phyloP scores from a whole-genome alignment of 352 stramenopile species.

The Pythium angustatum region DNA sequence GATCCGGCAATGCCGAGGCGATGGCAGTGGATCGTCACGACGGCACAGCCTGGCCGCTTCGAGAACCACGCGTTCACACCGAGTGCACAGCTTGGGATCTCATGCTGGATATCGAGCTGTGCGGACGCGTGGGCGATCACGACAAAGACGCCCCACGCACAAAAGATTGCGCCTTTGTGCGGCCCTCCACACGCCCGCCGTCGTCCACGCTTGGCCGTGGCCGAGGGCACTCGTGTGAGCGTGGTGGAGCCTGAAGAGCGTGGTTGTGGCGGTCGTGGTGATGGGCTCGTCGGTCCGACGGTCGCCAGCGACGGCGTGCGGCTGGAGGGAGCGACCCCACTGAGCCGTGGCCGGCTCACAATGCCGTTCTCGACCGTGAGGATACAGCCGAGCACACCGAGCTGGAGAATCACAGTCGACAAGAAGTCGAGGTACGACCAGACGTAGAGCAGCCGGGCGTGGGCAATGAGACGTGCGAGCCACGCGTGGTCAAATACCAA shows the following conservation, averaged over 20 bases:
- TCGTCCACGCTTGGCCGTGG: neutral
- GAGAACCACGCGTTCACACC: constrained; percentile 13
- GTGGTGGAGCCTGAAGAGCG: neutral
- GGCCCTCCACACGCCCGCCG: neutral
- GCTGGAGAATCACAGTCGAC: constrained; percentile 6
- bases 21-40: constrained; percentile 11
- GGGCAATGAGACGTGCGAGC: neutral
- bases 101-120: neutral
- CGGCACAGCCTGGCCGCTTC: constrained; percentile 4
- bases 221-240: neutral
- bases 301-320: neutral
- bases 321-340: neutral
- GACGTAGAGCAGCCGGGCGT: constrained; percentile 1
- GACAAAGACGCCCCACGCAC: constrained; percentile 7
- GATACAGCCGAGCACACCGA: constrained; percentile 11
- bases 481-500: constrained; percentile 17
- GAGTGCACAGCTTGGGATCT: constrained; percentile 6
- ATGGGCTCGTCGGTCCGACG: neutral
- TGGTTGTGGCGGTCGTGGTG: no score
- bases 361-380: constrained; percentile 7
- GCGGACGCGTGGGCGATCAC: constrained; percentile 1
- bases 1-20: constrained; percentile 5
- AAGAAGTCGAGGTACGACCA: constrained; percentile 13
- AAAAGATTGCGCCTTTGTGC: neutral
- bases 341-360: neutral